A percentile compares a stretch with the other conserved stretches of the same genome.
These are phyloP conservation scores for Cucurbita maxima DNA, from an alignment of 306 rosid species.

Conservation along the genomic window DNA sequence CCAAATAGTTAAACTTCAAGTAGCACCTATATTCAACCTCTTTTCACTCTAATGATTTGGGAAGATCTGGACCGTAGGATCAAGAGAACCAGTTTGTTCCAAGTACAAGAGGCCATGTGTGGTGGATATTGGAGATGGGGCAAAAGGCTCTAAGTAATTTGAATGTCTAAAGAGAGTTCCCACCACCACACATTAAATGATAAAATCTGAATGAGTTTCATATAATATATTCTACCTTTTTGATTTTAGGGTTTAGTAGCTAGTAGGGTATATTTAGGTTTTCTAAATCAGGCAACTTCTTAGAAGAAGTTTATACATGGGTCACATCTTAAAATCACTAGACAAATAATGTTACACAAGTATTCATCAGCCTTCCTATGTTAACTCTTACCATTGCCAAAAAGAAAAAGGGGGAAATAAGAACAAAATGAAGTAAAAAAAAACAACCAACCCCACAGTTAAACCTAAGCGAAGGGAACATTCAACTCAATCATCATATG, in stretches of 20 bases:
- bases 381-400: conserved; percentile 19
- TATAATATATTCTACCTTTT: not conserved
- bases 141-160: not conserved
- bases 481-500: conserved; percentile 3
- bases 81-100: not conserved
- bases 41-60: not conserved
- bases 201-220: not conserved
- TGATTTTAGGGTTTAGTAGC: not conserved
- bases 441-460: conserved; percentile 14
- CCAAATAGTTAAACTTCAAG: not conserved
- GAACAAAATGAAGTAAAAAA: conserved; percentile 13
- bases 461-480: conserved; percentile 12
- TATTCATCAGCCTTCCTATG: conserved; percentile 27
- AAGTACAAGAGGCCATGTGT: not conserved
- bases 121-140: not conserved
- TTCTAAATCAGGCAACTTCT: not conserved
- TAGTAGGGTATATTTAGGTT: not conserved
- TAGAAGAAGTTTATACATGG: conserved; percentile 10
- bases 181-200: not conserved
- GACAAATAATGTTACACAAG: conserved; percentile 25
- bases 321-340: conserved; percentile 25
- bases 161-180: not conserved
- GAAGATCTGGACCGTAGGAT: not conserved
- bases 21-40: not conserved
- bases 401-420: conserved; percentile 19